phyloP scores from a whole-genome alignment of 148 eudicot species.

The Persicaria maculosa region DNA sequence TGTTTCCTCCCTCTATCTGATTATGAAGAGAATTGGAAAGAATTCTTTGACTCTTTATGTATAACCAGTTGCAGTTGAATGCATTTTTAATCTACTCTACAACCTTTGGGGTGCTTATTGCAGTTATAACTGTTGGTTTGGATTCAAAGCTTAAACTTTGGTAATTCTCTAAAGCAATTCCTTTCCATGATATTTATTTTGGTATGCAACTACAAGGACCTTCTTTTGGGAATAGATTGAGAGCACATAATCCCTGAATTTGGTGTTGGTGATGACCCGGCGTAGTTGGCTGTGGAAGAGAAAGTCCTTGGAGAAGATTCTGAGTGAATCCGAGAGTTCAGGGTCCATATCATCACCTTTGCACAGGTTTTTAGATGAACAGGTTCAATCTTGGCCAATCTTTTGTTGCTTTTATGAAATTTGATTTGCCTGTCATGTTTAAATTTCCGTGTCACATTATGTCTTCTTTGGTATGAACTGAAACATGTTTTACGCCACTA shows the following conservation, averaged over 20 bases:
- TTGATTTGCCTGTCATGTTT: neutral
- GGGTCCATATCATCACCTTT: conserved; percentile 75
- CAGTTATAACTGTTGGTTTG: too few relatives aligned
- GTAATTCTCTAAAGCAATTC: too few relatives aligned
- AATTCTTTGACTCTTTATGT: neutral
- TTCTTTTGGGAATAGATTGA: too few relatives aligned
- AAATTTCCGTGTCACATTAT: neutral
- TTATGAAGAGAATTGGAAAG: too few relatives aligned
- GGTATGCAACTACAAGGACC: too few relatives aligned
- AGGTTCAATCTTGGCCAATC: conserved; percentile 35
- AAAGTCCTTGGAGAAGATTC: conserved; percentile 72
- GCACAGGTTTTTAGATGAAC: conserved; percentile 81
- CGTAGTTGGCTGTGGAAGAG: conserved; percentile 90
- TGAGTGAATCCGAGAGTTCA: conserved; percentile 75
- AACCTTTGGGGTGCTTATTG: too few relatives aligned
- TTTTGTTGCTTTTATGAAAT: neutral
- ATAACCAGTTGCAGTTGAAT: too few relatives aligned
- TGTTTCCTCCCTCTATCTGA: too few relatives aligned
- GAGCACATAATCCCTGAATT: too few relatives aligned
- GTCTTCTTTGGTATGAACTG: neutral
- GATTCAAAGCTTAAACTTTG: too few relatives aligned
- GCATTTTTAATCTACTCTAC: too few relatives aligned
- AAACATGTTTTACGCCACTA: neutral
- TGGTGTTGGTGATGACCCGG: conserved; percentile 43
- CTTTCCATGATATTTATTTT: too few relatives aligned